A percentile compares a stretch with the other conserved stretches of the same genome.
Evolutionary conservation across 768 basidiomycete genomes (phyloP).

Genomic region (Tylopilus rubrobrunneus): DNA sequence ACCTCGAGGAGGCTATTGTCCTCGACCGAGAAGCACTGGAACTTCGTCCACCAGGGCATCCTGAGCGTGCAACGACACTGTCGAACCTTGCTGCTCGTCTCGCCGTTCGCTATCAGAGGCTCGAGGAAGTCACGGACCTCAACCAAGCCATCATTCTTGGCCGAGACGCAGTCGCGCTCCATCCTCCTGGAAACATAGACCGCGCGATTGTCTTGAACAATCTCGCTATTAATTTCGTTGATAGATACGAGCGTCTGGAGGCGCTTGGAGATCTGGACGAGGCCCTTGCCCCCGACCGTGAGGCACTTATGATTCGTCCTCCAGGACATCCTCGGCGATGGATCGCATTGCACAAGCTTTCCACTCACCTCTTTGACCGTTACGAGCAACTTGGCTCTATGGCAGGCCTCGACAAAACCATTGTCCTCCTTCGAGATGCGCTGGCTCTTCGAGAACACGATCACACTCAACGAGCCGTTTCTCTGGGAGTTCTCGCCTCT

Average conservation of each 20-base stretch:
- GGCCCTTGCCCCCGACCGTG: not conserved
- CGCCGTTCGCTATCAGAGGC: not conserved
- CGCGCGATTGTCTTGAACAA: not conserved
- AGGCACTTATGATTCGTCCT: not conserved
- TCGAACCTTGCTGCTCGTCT: not conserved
- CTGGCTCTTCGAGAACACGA: not conserved
- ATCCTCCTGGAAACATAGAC: not conserved
- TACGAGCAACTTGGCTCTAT: not conserved
- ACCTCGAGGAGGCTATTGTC: not conserved
- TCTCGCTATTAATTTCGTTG: not conserved
- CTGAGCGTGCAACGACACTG: not conserved
- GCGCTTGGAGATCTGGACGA: not conserved
- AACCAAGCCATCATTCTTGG: not conserved
- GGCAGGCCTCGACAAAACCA: not conserved
- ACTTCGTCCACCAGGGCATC: not conserved
- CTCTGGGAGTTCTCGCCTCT: not conserved
- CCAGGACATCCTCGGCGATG: not conserved
- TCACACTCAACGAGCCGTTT: not conserved
- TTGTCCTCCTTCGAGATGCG: not conserved
- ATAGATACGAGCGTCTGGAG: not conserved
- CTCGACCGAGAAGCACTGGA: not conserved
- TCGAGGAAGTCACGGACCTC: not conserved
- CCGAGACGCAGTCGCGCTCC: not conserved
- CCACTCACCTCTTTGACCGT: not conserved
- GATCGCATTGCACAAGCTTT: not conserved